Percentiles rank a stretch among this genome's conserved stretches.
These are phyloP conservation scores for Cystobasidium ongulense DNA, from an alignment of 768 basidiomycete species.

Conservation along the genomic window DNA sequence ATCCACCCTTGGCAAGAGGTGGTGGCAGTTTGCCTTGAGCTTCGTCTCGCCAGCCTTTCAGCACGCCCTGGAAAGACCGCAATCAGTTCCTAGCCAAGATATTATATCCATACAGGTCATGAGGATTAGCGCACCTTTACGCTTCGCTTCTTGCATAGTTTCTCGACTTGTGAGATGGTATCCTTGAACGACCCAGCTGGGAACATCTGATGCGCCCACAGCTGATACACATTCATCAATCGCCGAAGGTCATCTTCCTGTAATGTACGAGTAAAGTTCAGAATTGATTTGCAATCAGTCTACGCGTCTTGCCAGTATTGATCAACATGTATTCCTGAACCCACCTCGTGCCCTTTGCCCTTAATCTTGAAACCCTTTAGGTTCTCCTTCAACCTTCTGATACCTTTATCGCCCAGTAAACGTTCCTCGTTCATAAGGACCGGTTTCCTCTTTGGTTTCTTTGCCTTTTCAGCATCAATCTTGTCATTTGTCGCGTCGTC, in stretches of 20 bases:
- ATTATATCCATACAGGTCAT: not conserved
- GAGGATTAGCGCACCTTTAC: constrained; percentile 60
- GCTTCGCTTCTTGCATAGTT: constrained; percentile 71
- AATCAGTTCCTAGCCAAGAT: too few species aligned
- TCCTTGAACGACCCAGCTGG: constrained; percentile 81
- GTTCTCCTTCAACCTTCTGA: constrained; percentile 68
- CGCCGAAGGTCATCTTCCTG: constrained; percentile 74
- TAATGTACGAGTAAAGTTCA: not conserved
- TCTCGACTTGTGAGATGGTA: constrained; percentile 76
- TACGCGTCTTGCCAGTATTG: not conserved
- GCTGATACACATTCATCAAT: constrained; percentile 75
- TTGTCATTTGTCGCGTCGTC: constrained; percentile 42
- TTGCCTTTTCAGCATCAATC: constrained; percentile 43
- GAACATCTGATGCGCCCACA: constrained; percentile 89
- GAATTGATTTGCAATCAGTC: not conserved
- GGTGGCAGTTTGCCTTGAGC: constrained; percentile 36
- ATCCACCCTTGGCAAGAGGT: not conserved
- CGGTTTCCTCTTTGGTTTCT: constrained; percentile 50
- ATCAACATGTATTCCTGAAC: constrained; percentile 33
- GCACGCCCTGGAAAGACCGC: constrained; percentile 45
- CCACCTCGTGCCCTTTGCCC: constrained; percentile 88
- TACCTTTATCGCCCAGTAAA: constrained; percentile 64
- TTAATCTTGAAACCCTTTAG: constrained; percentile 69
- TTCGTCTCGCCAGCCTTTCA: constrained; percentile 73
- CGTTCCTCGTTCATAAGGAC: constrained; percentile 55